Conservation (phyloP, 345 rosid species). For the Citrus cavaleriei region DNA sequence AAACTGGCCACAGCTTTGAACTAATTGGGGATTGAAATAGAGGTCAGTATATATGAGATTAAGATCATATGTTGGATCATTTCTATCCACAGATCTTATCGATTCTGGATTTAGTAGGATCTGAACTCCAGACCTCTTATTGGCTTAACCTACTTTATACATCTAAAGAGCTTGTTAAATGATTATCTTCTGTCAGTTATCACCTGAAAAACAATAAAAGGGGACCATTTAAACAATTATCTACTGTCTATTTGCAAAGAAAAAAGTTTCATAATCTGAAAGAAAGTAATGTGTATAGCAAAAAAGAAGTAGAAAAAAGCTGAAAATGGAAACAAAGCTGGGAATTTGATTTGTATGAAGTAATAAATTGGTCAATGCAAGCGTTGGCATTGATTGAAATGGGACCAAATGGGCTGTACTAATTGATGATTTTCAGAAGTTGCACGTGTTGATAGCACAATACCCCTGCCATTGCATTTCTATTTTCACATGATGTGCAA, state of each 20-base stretch:
- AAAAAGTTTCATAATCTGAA: background rate
- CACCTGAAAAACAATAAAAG: background rate
- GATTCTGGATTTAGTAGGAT: background rate
- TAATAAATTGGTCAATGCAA: background rate
- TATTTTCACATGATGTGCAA: constrained; percentile 10
- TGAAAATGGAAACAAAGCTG: background rate
- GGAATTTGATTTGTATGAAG: background rate
- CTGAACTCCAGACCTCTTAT: too few relatives aligned
- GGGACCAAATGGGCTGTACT: background rate
- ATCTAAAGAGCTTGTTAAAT: background rate
- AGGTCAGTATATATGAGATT: background rate
- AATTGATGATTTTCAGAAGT: constrained; percentile 20
- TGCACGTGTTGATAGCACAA: constrained; percentile 14
- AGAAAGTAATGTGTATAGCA: background rate
- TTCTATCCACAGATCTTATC: background rate
- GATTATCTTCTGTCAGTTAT: background rate
- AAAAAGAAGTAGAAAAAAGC: background rate
- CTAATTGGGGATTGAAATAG: background rate
- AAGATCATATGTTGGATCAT: background rate
- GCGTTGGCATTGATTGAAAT: background rate
- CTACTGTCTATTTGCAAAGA: background rate
- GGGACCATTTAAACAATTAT: background rate
- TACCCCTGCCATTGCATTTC: background rate
- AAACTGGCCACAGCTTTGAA: background rate
- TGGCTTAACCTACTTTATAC: background rate